Percentiles rank a stretch among this genome's conserved stretches.
Conservation (phyloP, 257 asterid species). For the Lycium barbarum region DNA sequence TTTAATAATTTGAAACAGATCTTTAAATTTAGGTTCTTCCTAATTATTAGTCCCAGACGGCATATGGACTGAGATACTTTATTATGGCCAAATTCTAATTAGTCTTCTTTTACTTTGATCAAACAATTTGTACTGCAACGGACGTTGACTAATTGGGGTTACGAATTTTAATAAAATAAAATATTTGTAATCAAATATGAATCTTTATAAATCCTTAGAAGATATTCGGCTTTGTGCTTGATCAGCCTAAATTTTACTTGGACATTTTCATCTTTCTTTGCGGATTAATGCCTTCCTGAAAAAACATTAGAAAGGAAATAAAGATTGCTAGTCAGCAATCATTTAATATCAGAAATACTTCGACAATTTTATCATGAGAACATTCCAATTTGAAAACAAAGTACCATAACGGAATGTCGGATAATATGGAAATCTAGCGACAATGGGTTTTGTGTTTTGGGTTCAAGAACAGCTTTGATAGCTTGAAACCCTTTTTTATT, state of each 20-base stretch:
- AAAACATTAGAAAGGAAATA: not conserved
- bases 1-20: not conserved
- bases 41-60: not conserved
- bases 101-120: not conserved
- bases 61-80: slow-evolving; percentile 5
- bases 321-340: not conserved
- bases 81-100: not conserved
- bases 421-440: not conserved
- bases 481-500: not conserved
- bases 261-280: not conserved
- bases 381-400: not conserved
- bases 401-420: not conserved
- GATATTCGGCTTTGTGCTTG: not conserved
- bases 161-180: not conserved
- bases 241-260: not conserved
- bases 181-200: not conserved
- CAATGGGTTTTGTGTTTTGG: not conserved
- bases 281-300: not conserved
- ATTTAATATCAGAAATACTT: slow-evolving; percentile 5
- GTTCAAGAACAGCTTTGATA: slow-evolving; percentile 3
- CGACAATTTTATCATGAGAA: not conserved
- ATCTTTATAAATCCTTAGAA: not conserved
- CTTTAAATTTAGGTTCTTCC: not conserved
- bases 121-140: not conserved
- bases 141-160: not conserved